A percentile compares a stretch with the other conserved stretches of the same genome.
These are phyloP conservation scores for Polyporus arcularius DNA, from an alignment of 768 basidiomycete species.

Conservation along the genomic window DNA sequence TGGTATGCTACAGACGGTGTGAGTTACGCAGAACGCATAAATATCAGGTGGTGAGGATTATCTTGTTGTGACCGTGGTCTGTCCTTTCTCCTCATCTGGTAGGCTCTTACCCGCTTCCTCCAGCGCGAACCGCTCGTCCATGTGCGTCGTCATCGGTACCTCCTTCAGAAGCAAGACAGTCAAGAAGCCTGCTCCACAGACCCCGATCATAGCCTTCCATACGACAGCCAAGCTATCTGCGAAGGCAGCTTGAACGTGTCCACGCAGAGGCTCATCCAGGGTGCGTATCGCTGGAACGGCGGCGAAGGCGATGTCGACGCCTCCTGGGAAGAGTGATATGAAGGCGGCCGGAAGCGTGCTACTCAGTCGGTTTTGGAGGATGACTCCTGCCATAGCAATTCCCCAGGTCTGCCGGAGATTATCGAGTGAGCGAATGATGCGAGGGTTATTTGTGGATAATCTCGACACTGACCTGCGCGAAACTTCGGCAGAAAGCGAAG, in stretches of 20 bases:
- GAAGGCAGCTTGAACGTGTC: conserved; percentile 44
- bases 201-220: conserved; percentile 47
- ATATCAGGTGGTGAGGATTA: no score
- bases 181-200: conserved; percentile 40
- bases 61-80: not conserved
- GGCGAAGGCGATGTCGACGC: conserved; percentile 45
- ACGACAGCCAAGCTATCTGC: conserved; percentile 38
- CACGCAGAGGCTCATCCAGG: conserved; percentile 36
- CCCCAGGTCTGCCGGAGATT: conserved; percentile 45
- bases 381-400: conserved; percentile 47
- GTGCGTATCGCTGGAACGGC: conserved; percentile 43
- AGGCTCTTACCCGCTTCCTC: not conserved
- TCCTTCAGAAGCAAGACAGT: conserved; percentile 35
- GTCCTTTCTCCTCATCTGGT: not conserved
- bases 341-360: conserved; percentile 43
- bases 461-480: no score
- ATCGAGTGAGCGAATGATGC: not conserved
- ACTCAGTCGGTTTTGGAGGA: conserved; percentile 53
- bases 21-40: no score
- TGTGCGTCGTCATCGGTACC: conserved; percentile 21
- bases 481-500: no score
- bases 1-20: no score
- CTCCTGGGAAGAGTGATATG: conserved; percentile 34
- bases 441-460: not conserved
- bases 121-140: conserved; percentile 22